phyloP scores from a whole-genome alignment of 257 asterid genomes.

The Solanum clarkiae region DNA sequence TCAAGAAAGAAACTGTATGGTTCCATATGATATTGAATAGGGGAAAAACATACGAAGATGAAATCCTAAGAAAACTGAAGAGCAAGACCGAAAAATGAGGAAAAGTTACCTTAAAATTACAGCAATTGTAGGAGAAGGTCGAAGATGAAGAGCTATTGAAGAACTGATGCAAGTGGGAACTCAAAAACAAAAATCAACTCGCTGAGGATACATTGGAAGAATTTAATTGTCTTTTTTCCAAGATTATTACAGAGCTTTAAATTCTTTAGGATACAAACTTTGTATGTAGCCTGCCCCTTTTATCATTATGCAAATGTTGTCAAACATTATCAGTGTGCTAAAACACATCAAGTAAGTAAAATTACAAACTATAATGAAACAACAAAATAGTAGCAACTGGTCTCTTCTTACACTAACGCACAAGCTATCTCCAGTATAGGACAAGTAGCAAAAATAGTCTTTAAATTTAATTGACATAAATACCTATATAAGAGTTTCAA shows the following conservation, averaged over 20 bases:
- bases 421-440: not conserved
- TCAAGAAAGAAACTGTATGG: too few relatives aligned
- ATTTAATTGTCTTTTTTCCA: slow-evolving; percentile 15
- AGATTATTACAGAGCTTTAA: slow-evolving; percentile 15
- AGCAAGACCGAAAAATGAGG: too few relatives aligned
- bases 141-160: too few relatives aligned
- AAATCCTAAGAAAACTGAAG: too few relatives aligned
- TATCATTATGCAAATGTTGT: slow-evolving; percentile 94
- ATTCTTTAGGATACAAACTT: slow-evolving; percentile 29
- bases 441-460: not conserved
- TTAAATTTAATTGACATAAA: not conserved
- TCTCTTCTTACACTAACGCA: not conserved
- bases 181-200: not conserved
- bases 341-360: not conserved
- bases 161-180: not conserved
- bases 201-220: not conserved
- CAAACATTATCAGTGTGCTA: slow-evolving; percentile 9
- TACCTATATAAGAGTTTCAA: too few relatives aligned
- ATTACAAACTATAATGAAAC: not conserved
- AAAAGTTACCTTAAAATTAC: too few relatives aligned
- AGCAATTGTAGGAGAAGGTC: too few relatives aligned
- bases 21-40: too few relatives aligned
- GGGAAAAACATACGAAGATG: too few relatives aligned
- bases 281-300: slow-evolving; percentile 70
- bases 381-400: not conserved